Base-by-base conservation (phyloP, 768 basidiomycete species). In the Tremella fuciformis region DNA sequence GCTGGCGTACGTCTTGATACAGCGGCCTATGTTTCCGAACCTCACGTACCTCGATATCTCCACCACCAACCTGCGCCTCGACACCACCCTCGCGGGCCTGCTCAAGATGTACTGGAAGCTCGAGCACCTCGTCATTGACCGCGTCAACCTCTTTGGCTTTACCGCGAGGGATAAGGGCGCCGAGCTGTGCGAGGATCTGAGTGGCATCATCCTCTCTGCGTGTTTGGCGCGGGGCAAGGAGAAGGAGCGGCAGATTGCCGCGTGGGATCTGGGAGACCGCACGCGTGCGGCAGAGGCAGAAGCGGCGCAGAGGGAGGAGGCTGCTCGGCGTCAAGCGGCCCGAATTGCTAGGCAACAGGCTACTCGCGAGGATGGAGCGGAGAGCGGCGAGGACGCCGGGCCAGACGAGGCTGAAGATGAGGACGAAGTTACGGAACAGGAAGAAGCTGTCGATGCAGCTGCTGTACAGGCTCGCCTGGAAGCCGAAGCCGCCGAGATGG, bases 41-140 rank as follows among this genome's bases (percentile, higher is more conserved):
- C 73, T 91, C 25, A 78, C 79, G 38, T 81, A 84, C 34, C 81
- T 94, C 26, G 91, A 97, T 71, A 74, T 94, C 13, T 88, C 88
- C 0, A 80, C 80, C 9, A 88, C 88, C 0, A 86, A 84, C 63
- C 60, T 78, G 1, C 66, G 77, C 18, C 60, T 76, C 24, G 72
- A 77, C 50, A 65, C 63, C 13, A 59, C 61, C 18, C 51, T 78
- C 0, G 53, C 69, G 1, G 78, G 78, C 46, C 72, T 92, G 8
- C 71, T 87, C 0, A 76, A 78, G 3, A 80, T 79, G 7, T 83
- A 87, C 63, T 69, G 77, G 0, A 68, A 66, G 0, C 75, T 94
- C 13, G 78, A 80, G 58, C 84, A 88, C 67, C 77, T 96, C 41
- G 79, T 92, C 19, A 70, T 91, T 18, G 91, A 94, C 65, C 81